A percentile compares a stretch with the other conserved stretches of the same genome.
phyloP scores from a whole-genome alignment of 2,329 filamentous ascomycete species.

The Amauroascus verrucosus region DNA sequence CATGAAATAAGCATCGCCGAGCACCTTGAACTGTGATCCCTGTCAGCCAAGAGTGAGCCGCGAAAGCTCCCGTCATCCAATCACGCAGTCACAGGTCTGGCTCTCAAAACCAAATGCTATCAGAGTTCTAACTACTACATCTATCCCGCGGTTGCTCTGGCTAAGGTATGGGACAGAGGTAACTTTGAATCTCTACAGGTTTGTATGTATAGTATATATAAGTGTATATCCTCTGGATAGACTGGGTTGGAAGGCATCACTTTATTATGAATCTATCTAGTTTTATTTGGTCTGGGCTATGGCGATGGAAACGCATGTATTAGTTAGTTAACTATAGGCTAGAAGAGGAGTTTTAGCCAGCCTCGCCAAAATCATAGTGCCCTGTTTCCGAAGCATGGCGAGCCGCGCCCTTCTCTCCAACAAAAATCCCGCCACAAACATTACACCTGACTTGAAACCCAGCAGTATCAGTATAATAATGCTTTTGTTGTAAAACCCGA shows the following conservation, averaged over 20 bases:
- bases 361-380: constrained; percentile 43
- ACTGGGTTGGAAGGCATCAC: not conserved
- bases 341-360: constrained; percentile 20
- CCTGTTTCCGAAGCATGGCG: constrained; percentile 40
- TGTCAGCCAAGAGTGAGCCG: not conserved
- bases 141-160: too few species aligned
- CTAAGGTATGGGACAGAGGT: not conserved
- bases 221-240: not conserved
- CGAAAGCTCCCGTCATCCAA: not conserved
- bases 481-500: constrained; percentile 53
- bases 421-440: constrained; percentile 37
- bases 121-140: too few species aligned
- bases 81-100: not conserved
- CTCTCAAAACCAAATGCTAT: too few species aligned
- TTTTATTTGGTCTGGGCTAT: not conserved
- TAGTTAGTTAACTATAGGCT: not conserved
- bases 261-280: not conserved
- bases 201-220: not conserved
- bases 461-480: constrained; percentile 84
- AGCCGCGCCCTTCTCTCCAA: constrained; percentile 39
- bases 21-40: not conserved
- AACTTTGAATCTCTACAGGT: not conserved
- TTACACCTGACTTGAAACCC: constrained; percentile 72
- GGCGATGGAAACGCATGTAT: not conserved
- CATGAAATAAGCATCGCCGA: not conserved